Base-by-base conservation (phyloP, 1,284 basidiomycete species). In the Termitomyces sp. region DNA sequence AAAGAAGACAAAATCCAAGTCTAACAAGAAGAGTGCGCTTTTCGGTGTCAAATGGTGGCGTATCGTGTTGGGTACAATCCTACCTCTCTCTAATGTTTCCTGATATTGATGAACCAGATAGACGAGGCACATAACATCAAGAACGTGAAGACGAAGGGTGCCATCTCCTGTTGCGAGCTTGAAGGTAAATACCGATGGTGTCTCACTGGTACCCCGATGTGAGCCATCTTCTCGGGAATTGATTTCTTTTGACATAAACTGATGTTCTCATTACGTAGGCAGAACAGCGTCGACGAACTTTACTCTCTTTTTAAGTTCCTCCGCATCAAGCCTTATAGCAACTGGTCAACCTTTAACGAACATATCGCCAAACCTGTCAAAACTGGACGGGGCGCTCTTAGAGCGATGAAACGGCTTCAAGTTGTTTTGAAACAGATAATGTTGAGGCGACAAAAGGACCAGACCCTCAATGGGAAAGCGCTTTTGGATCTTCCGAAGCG, bases 61-160 rank as follows among this genome's bases (percentile, higher is more conserved):
- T 6, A 77, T 96, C 50, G 90, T 96, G 15, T 77, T 97, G 0
- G 92, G 92, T 92, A 58, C 26, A 73, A 66, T 28, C 8, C 38
- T 6, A 36, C 5, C 2, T 44, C 36, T 34, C 49, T 10, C 41
- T 38, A n/a, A 4, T 1, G 24, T n/a, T 36, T 21, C 2, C 24
- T 40, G 2, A 30, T 1, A 1, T 30, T 36, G 52, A 19, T 45
- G 26, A 17, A 34, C 44, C 9, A 59, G 28, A n/a, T 55, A 93
- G 94, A 98, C 65, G 96, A 99, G 68, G 96, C 96, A 0, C 96
- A 99, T 67, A 94, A 91, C 65, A 98, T 99, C 76, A 98, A 98
- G 79, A 97, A 98, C 65, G 78, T 84, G 56, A 88, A 81, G 33
- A 92, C 95, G 0, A 91, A 94, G 67, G 80, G 82, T 30, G 86